Conservation (phyloP, 371 early-diverging fungal species). For the Mucor irregularis region DNA sequence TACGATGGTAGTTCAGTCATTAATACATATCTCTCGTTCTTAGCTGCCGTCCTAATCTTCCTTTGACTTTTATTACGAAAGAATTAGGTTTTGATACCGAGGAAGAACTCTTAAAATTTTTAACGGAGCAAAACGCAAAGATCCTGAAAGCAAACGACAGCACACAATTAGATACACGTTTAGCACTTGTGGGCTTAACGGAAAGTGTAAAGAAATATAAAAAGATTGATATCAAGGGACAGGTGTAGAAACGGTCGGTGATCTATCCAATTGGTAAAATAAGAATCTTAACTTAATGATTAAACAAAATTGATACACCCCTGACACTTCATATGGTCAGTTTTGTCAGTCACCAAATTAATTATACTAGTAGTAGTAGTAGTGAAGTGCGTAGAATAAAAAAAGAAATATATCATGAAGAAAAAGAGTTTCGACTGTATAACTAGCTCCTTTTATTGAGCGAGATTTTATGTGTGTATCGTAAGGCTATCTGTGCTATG, state of each 20-base stretch:
- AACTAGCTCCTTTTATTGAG: no score
- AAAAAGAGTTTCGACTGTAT: no score
- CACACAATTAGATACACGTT: conserved; percentile 54
- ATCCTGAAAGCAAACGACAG: conserved; percentile 8
- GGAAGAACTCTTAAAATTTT: conserved; percentile 47
- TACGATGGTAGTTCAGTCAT: not conserved
- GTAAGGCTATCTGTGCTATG: no score
- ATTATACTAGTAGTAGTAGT: no score
- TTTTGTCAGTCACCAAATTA: no score
- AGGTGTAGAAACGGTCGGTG: conserved; percentile 28
- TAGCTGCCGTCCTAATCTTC: conserved; percentile 37
- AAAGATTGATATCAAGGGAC: conserved; percentile 76
- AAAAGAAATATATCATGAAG: no score
- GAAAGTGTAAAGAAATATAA: conserved; percentile 64
- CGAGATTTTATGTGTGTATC: no score
- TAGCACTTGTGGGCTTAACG: conserved; percentile 45
- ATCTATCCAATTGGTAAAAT: no score
- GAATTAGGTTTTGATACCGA: conserved; percentile 55
- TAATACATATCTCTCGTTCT: not conserved
- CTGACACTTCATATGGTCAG: no score
- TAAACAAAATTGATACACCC: no score
- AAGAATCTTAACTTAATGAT: no score
- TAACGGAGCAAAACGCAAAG: conserved; percentile 37
- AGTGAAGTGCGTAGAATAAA: no score
- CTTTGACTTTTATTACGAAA: conserved; percentile 41